Conservation (phyloP, 768 basidiomycete genomes). For the Rhodotorula paludigena region DNA sequence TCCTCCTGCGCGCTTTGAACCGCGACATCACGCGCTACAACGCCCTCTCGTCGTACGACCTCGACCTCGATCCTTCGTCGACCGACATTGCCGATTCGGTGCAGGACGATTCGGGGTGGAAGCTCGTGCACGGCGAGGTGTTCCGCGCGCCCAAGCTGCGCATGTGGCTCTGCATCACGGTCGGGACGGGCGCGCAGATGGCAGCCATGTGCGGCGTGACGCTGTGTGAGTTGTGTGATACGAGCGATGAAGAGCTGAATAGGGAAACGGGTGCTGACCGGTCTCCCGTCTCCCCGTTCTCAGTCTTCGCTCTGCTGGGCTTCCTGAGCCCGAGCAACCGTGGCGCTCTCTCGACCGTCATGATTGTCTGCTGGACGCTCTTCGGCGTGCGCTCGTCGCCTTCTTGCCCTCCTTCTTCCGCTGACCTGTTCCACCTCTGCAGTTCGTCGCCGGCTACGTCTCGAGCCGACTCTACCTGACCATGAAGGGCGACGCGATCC, state of each 20-base stretch:
- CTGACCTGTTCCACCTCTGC: constrained; percentile 18
- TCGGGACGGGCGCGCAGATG: constrained; percentile 85
- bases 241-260: too few relatives aligned
- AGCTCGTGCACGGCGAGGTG: constrained; percentile 91
- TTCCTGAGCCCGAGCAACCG: constrained; percentile 95
- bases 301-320: constrained; percentile 84
- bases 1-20: constrained; percentile 75
- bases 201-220: constrained; percentile 83
- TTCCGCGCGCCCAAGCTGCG: constrained; percentile 77
- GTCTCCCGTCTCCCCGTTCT: not conserved
- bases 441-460: constrained; percentile 73
- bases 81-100: constrained; percentile 43
- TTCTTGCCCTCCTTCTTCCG: not conserved
- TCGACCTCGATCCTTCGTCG: too few relatives aligned
- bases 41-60: constrained; percentile 60
- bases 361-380: constrained; percentile 90
- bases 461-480: constrained; percentile 77
- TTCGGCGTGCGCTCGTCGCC: constrained; percentile 57
- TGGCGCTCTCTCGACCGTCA: constrained; percentile 85
- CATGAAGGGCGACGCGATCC: constrained; percentile 68
- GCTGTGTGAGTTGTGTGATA: constrained; percentile 55
- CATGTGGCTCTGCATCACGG: constrained; percentile 72
- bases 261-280: not conserved
- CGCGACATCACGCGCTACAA: constrained; percentile 95
- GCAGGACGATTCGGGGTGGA: constrained; percentile 94